Base-by-base conservation (phyloP, 257 asterid genomes). In the Ehretia macrophylla region DNA sequence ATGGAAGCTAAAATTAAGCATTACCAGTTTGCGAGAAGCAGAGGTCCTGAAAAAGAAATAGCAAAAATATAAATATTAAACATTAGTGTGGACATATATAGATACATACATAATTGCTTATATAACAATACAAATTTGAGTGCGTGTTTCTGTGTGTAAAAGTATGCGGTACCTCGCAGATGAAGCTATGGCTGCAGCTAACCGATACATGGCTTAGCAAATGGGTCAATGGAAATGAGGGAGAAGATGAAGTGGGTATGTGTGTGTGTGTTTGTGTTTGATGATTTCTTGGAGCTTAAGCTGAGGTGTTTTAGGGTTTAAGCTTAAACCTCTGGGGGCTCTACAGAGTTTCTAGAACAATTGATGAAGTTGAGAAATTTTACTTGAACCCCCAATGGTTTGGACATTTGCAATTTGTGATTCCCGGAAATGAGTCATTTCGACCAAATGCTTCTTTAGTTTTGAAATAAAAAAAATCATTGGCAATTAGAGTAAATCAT, bases 131-230 rank as follows among this genome's bases (percentile, higher is more conserved):
- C 14, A 4, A 10, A 22, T 2, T 42, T 42, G 16, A 10, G 11
- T 42, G 16, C 16, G 47, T 42, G 47, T 42, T n/a, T n/a, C n/a
- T n/a, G n/a, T n/a, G n/a, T n/a, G n/a, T n/a, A n/a, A n/a, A n/a
- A n/a, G n/a, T n/a, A n/a, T n/a, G n/a, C n/a, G n/a, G n/a, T n/a
- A 87, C 97, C 96, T 83, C 68, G 64, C 22, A 14, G 95, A 76
- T 60, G 93, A 87, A 66, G 84, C 85, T 65, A 77, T 63, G 47
- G 86, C 83, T 17, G 79, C 80, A 37, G 82, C 88, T 39, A 72
- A 60, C 52, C 95, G 81, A 73, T 83, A 73, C 97, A 90, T 90
- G 14, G 42, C 12, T 16, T 52, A 11, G 5, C 27, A 23, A 32
- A 59, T 55, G 23, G 32, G 42, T 46, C 19, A 44, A 11, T 0